A percentile compares a stretch with the other conserved stretches of the same genome.
phyloP scores from a whole-genome alignment of 192 early-diverging fungal genomes.

The Piromyces finnis region DNA sequence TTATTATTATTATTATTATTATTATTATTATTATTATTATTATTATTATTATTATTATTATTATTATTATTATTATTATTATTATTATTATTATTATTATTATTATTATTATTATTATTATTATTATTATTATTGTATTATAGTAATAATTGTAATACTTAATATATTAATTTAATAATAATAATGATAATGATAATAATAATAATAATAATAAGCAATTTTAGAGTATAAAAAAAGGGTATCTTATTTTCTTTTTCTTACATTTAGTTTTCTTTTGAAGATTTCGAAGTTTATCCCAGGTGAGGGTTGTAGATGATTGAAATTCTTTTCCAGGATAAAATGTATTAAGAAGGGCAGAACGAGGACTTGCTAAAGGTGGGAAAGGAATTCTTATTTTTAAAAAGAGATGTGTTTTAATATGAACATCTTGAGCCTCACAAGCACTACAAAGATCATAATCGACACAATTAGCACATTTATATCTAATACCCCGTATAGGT shows the following conservation, averaged over 20 bases:
- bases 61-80: too few species aligned
- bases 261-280: constrained; percentile 46
- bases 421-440: constrained; percentile 69
- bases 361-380: constrained; percentile 69
- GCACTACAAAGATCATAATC: constrained; percentile 83
- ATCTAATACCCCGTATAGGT: constrained; percentile 78
- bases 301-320: constrained; percentile 5
- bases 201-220: constrained; percentile 4
- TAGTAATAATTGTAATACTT: too few species aligned
- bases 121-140: too few species aligned
- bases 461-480: constrained; percentile 86
- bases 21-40: too few species aligned
- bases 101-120: too few species aligned
- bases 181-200: background rate
- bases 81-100: too few species aligned
- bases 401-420: constrained; percentile 65
- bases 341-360: constrained; percentile 44
- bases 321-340: constrained; percentile 56
- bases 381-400: constrained; percentile 81
- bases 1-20: too few species aligned
- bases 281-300: constrained; percentile 16
- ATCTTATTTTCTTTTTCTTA: too few species aligned
- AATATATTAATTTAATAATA: too few species aligned
- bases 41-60: too few species aligned
- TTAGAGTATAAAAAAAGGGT: too few species aligned